Evolutionary conservation across 208 protist genomes (phyloP).

Genomic region (Crithidia thermophila): DNA sequence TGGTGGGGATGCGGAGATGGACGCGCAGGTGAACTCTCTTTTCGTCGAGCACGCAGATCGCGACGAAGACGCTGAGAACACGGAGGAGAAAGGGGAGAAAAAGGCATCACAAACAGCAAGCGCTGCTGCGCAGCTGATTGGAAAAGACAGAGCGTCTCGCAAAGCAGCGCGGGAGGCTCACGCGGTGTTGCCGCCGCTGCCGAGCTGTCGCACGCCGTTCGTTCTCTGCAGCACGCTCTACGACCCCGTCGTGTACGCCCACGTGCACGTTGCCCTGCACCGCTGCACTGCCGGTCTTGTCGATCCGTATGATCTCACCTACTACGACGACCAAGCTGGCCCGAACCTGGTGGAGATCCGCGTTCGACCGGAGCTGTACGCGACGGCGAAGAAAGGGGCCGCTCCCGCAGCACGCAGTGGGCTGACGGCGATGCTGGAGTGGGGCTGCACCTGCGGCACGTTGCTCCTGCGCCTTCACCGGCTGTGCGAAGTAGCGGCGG

Average conservation of each 20-base stretch:
- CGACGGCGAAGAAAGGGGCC: background rate
- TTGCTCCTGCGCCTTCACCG: conserved; percentile 61
- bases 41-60: background rate
- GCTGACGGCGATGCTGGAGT: conserved; percentile 54
- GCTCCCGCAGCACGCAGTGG: conserved; percentile 14
- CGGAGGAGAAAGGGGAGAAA: background rate
- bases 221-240: conserved; percentile 48
- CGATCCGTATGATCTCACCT: conserved; percentile 65
- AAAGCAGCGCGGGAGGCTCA: background rate
- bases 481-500: conserved; percentile 53
- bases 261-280: conserved; percentile 75
- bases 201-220: conserved; percentile 28
- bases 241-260: conserved; percentile 42
- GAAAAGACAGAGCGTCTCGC: too few species aligned
- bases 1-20: background rate
- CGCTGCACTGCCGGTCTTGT: conserved; percentile 54
- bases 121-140: too few species aligned
- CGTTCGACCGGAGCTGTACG: conserved; percentile 27
- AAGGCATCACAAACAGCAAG: background rate
- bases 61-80: background rate
- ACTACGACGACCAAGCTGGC: conserved; percentile 10
- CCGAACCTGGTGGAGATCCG: conserved; percentile 15
- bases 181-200: background rate
- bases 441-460: conserved; percentile 74
- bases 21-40: conserved; percentile 11